phyloP scores from a whole-genome alignment of 139 green algal genomes.

The Chlorella sp. region DNA sequence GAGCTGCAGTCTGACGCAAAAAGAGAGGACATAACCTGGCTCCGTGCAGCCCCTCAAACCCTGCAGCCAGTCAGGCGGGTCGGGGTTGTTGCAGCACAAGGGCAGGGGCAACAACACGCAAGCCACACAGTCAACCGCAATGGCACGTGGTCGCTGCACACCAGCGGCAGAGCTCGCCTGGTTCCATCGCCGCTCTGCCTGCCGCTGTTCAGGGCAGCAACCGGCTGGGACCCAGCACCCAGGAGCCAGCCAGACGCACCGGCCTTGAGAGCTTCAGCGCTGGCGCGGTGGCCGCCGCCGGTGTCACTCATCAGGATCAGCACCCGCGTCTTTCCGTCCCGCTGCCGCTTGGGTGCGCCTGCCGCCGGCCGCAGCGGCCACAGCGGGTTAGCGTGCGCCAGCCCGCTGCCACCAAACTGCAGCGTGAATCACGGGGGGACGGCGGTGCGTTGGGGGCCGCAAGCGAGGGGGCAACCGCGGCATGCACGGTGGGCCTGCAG shows the following conservation, averaged over 20 bases:
- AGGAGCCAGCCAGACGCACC: background rate
- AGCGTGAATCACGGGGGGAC: too few relatives aligned
- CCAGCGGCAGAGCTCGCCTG: too few relatives aligned
- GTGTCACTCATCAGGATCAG: constrained; percentile 98
- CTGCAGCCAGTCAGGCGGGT: too few relatives aligned
- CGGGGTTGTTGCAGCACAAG: too few relatives aligned
- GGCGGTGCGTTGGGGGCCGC: background rate
- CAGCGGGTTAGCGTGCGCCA: constrained; percentile 25
- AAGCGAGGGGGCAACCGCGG: background rate
- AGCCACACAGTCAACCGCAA: too few relatives aligned
- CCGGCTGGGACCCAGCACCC: background rate
- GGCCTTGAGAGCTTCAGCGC: constrained; percentile 87
- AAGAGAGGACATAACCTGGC: too few relatives aligned
- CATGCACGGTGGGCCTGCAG: background rate
- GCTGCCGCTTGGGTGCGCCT: background rate
- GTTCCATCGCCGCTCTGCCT: too few relatives aligned
- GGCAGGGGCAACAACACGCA: too few relatives aligned
- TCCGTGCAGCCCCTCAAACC: too few relatives aligned
- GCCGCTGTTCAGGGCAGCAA: too few relatives aligned
- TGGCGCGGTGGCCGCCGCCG: constrained; percentile 93
- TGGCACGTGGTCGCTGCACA: too few relatives aligned
- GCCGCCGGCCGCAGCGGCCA: constrained; percentile 24
- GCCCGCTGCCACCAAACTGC: constrained; percentile 35
- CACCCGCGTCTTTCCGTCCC: constrained; percentile 51
- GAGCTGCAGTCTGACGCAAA: too few relatives aligned